Evolutionary conservation across 2,329 filamentous ascomycete species (phyloP).

Genomic region (Geosmithia putterillii): DNA sequence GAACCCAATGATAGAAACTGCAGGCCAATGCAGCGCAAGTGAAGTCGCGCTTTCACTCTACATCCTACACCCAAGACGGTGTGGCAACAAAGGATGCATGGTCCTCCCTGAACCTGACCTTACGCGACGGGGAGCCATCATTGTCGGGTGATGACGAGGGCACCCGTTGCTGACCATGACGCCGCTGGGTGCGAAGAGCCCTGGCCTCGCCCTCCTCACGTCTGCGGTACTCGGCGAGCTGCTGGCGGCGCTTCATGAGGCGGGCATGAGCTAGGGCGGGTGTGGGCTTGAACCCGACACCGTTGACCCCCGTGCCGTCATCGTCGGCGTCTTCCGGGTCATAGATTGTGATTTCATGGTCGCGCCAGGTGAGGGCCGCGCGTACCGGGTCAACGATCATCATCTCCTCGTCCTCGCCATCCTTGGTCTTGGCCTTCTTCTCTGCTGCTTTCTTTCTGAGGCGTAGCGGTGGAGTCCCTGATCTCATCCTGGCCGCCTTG

Average conservation of each 20-base stretch:
- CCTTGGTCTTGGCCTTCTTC: constrained; percentile 9
- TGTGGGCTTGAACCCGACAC: constrained; percentile 54
- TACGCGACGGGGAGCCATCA: constrained; percentile 4
- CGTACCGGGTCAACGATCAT: constrained; percentile 40
- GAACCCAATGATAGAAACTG: too few species aligned
- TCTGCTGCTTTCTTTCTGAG: constrained; percentile 10
- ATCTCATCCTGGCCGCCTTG: constrained; percentile 12
- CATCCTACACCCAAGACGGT: constrained; percentile 12
- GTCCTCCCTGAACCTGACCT: constrained; percentile 25
- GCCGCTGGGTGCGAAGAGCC: constrained; percentile 38
- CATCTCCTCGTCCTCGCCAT: constrained; percentile 18
- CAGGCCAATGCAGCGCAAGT: too few species aligned
- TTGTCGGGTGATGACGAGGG: not conserved
- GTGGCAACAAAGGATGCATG: not conserved
- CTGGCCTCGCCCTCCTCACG: constrained; percentile 50
- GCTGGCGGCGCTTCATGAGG: constrained; percentile 42
- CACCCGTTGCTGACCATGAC: constrained; percentile 17
- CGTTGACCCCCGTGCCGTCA: constrained; percentile 55
- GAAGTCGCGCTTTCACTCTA: not conserved
- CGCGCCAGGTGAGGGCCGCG: constrained; percentile 53
- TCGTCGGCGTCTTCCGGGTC: constrained; percentile 53
- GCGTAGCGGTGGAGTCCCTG: constrained; percentile 25
- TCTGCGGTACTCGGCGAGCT: constrained; percentile 49
- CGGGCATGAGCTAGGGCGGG: constrained; percentile 46
- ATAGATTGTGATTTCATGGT: constrained; percentile 56